These are phyloP conservation scores for Stenogyne calaminthoides DNA, from an alignment of 305 asterid genomes.

Conservation along the genomic window DNA sequence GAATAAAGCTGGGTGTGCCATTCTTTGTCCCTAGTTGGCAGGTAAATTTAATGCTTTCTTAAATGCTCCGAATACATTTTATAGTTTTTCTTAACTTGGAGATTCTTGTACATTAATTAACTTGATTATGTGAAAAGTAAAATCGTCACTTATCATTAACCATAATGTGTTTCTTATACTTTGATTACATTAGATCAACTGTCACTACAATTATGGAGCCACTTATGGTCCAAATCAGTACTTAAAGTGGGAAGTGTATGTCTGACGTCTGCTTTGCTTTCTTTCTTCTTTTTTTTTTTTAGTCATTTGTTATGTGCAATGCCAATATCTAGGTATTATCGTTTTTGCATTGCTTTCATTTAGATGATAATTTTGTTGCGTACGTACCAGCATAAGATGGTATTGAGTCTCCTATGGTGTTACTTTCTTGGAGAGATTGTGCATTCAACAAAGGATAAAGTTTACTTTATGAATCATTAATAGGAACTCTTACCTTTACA, in stretches of 20 bases:
- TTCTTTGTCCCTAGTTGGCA: conserved; percentile 99
- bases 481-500: neutral
- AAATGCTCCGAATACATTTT: conserved; percentile 9
- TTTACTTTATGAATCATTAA: neutral
- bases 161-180: neutral
- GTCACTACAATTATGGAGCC: neutral
- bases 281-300: neutral
- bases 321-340: neutral
- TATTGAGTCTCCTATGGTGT: neutral
- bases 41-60: conserved; percentile 49
- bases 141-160: neutral
- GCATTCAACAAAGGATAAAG: neutral
- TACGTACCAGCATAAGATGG: neutral
- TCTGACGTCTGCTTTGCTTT: neutral
- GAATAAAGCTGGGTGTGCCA: conserved; percentile 85
- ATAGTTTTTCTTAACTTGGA: neutral
- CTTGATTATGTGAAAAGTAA: neutral
- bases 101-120: conserved; percentile 1
- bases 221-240: conserved; percentile 6
- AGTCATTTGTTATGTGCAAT: neutral
- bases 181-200: conserved; percentile 2
- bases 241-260: neutral
- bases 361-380: neutral
- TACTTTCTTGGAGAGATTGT: neutral
- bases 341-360: neutral